Evolutionary conservation across 148 eudicot genomes (phyloP).

Genomic region (Rhododendron ovatum): DNA sequence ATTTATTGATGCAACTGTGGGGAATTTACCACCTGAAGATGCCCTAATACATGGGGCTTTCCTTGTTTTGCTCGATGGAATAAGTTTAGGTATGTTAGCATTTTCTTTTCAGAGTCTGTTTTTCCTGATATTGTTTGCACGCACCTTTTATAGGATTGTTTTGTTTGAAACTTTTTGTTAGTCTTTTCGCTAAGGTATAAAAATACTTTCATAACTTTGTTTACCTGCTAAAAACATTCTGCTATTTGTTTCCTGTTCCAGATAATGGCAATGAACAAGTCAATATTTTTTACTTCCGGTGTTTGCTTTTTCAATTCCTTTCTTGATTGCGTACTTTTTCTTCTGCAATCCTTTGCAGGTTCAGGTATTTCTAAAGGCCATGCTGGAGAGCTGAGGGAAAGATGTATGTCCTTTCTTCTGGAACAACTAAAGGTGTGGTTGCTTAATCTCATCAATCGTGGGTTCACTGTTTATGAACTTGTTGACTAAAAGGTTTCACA

Average conservation of each 20-base stretch:
- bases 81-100: slow-evolving; percentile 63
- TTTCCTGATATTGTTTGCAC: background rate
- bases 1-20: slow-evolving; percentile 50
- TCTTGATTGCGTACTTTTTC: slow-evolving; percentile 2
- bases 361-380: slow-evolving; percentile 60
- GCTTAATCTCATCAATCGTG: background rate
- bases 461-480: background rate
- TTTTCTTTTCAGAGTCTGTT: background rate
- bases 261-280: background rate
- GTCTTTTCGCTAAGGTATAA: background rate
- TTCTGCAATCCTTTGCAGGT: slow-evolving; percentile 38
- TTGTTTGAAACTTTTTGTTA: background rate
- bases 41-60: slow-evolving; percentile 85
- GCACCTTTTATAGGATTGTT: background rate
- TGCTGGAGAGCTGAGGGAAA: slow-evolving; percentile 57
- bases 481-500: background rate
- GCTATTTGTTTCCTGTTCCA: background rate
- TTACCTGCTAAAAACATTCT: background rate
- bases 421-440: slow-evolving; percentile 56
- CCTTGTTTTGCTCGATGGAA: slow-evolving; percentile 89
- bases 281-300: background rate
- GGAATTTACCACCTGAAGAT: slow-evolving; percentile 47
- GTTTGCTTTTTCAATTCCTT: background rate
- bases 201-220: background rate
- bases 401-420: slow-evolving; percentile 61